Percentiles rank a stretch among this genome's conserved stretches.
Conservation (phyloP, 2,329 filamentous ascomycete genomes). For the Podosphaera leucotricha region DNA sequence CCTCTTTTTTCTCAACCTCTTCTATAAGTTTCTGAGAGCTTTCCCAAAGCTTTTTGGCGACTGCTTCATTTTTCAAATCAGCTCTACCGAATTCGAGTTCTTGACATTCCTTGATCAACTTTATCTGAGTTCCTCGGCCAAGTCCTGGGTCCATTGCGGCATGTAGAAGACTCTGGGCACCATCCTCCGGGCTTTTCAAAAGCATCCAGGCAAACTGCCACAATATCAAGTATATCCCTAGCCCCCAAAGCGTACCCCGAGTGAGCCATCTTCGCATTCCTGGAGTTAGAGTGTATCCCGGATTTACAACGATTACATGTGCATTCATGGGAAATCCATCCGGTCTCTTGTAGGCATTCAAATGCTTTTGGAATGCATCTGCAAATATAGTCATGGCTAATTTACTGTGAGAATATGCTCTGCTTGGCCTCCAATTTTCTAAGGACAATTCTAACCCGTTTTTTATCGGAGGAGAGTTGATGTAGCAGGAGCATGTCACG, state of each 20-base stretch:
- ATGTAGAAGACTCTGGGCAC: slow-evolving; percentile 66
- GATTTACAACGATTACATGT: slow-evolving; percentile 68
- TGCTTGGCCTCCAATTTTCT: slow-evolving; percentile 29
- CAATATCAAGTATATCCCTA: slow-evolving; percentile 50
- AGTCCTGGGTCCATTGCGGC: slow-evolving; percentile 64
- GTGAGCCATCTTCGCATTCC: slow-evolving; percentile 75
- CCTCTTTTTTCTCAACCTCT: slow-evolving; percentile 56
- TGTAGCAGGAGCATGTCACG: slow-evolving; percentile 70
- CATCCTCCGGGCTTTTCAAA: slow-evolving; percentile 62
- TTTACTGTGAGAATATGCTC: slow-evolving; percentile 41
- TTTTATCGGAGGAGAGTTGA: slow-evolving; percentile 45
- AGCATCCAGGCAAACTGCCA: slow-evolving; percentile 74
- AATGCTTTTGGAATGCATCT: slow-evolving; percentile 74
- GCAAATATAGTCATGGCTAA: slow-evolving; percentile 78
- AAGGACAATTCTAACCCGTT: slow-evolving; percentile 22
- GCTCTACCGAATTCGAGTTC: slow-evolving; percentile 45
- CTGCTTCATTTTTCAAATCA: slow-evolving; percentile 55
- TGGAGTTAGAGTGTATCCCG: slow-evolving; percentile 62
- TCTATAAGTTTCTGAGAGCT: slow-evolving; percentile 70
- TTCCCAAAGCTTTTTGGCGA: slow-evolving; percentile 75
- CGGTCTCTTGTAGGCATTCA: slow-evolving; percentile 61
- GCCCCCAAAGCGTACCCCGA: slow-evolving; percentile 57
- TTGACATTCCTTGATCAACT: slow-evolving; percentile 71
- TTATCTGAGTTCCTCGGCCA: slow-evolving; percentile 39
- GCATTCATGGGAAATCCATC: slow-evolving; percentile 66